A percentile compares a stretch with the other conserved stretches of the same genome.
Conservation (phyloP, 768 basidiomycete genomes). For the Xerocomellus amylosporus region DNA sequence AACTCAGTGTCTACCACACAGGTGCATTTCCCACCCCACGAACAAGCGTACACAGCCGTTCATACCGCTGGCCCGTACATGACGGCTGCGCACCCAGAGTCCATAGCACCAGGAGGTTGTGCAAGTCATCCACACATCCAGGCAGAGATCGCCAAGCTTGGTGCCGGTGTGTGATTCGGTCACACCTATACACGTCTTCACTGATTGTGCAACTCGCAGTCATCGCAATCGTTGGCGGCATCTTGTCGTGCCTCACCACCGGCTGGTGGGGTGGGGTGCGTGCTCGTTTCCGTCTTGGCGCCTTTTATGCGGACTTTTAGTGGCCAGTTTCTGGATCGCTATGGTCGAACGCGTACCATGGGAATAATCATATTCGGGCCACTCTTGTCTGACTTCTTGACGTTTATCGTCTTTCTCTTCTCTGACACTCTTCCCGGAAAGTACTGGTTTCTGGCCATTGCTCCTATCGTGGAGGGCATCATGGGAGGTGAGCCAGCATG, state of each 20-base stretch:
- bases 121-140: neutral
- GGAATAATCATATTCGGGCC: conserved; percentile 1
- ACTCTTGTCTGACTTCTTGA: neutral
- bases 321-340: neutral
- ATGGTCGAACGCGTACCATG: neutral
- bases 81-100: no score
- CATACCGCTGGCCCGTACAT: neutral
- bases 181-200: neutral
- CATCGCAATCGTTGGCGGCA: conserved; percentile 2
- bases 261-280: conserved; percentile 5
- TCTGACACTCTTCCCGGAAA: neutral
- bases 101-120: neutral
- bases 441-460: neutral
- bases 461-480: neutral
- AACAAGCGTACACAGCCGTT: neutral
- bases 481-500: neutral
- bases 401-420: neutral
- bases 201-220: neutral
- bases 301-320: neutral
- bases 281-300: neutral
- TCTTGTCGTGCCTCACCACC: conserved; percentile 1
- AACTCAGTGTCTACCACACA: neutral
- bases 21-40: neutral
- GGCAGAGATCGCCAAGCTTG: neutral
- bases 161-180: neutral